Conservation (phyloP, 1,139 yeast species). For the Tardiomyces depauwii region DNA sequence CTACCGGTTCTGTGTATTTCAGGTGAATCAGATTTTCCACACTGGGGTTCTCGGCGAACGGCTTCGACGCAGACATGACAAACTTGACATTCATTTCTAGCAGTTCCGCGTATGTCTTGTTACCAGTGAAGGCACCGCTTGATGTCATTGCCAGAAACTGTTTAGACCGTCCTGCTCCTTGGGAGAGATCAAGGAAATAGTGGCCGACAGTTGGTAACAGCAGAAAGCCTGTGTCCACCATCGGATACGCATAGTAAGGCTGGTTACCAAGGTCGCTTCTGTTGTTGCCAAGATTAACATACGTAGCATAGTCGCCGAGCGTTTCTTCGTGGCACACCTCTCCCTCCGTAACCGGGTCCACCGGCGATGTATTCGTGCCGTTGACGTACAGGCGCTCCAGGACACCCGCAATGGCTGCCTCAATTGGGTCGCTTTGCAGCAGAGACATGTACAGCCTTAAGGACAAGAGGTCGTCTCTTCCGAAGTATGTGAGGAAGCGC, state of each 20-base stretch:
- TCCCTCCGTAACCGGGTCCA: conserved; percentile 5
- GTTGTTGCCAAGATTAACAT: conserved; percentile 2
- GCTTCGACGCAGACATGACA: conserved; percentile 3
- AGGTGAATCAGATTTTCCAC: conserved; percentile 6
- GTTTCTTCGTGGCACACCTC: conserved; percentile 10
- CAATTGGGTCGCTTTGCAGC: too few species aligned
- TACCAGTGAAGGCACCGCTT: conserved; percentile 1
- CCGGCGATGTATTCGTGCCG: conserved; percentile 7
- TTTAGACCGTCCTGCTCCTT: conserved; percentile 4
- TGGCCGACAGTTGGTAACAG: conserved; percentile 2
- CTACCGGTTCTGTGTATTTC: conserved; percentile 4
- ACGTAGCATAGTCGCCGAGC: conserved; percentile 8
- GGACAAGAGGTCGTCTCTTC: too few species aligned
- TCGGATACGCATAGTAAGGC: conserved; percentile 3
- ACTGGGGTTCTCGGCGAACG: conserved; percentile 6
- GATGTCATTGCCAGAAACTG: conserved; percentile 3
- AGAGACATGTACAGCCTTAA: too few species aligned
- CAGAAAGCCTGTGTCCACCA: conserved; percentile 5
- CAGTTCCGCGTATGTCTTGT: conserved; percentile 2
- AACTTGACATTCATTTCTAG: conserved; percentile 4
- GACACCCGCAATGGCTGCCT: conserved; percentile 1
- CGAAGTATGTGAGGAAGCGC: too few species aligned
- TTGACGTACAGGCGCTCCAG: conserved; percentile 7
- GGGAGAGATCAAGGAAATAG: conserved; percentile 4
- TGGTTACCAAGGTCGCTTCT: not conserved